phyloP scores from a whole-genome alignment of 73 alveolate species.

The Uronychia setigera region DNA sequence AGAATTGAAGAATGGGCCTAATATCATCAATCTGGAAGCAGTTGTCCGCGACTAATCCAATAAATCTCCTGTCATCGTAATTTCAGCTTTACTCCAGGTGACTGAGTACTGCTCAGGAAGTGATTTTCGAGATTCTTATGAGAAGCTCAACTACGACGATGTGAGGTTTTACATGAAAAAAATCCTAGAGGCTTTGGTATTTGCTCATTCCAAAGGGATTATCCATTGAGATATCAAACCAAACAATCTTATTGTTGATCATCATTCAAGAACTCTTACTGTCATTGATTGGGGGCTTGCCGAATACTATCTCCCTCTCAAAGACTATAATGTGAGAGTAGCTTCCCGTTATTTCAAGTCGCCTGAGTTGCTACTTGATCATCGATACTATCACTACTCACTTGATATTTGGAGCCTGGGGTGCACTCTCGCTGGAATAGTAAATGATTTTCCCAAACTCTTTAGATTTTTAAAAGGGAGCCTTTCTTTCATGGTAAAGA shows the following conservation, averaged over 20 bases:
- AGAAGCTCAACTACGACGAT: constrained; percentile 70
- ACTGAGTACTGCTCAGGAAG: constrained; percentile 68
- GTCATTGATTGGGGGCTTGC: constrained; percentile 87
- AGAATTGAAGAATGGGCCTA: constrained; percentile 73
- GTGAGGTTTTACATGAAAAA: constrained; percentile 54
- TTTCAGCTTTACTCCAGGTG: background rate
- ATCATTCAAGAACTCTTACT: constrained; percentile 57
- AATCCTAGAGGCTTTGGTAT: constrained; percentile 66
- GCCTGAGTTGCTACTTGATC: constrained; percentile 77
- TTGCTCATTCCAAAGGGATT: constrained; percentile 78
- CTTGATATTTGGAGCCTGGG: constrained; percentile 91
- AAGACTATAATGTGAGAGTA: constrained; percentile 71
- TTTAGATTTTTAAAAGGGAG: constrained; percentile 69
- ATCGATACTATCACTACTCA: constrained; percentile 76
- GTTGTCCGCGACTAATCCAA: constrained; percentile 74
- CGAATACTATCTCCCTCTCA: constrained; percentile 70
- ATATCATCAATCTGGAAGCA: constrained; percentile 63
- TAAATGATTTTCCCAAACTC: background rate
- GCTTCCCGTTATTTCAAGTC: constrained; percentile 82
- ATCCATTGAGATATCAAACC: constrained; percentile 85
- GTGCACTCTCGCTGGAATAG: constrained; percentile 84
- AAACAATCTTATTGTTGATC: constrained; percentile 71
- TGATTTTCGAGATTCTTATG: constrained; percentile 69
- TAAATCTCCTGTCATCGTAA: constrained; percentile 69
- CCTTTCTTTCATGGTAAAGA: constrained; percentile 81